Conservation (phyloP, 257 asterid genomes). For the Gardenia jasminoides region DNA sequence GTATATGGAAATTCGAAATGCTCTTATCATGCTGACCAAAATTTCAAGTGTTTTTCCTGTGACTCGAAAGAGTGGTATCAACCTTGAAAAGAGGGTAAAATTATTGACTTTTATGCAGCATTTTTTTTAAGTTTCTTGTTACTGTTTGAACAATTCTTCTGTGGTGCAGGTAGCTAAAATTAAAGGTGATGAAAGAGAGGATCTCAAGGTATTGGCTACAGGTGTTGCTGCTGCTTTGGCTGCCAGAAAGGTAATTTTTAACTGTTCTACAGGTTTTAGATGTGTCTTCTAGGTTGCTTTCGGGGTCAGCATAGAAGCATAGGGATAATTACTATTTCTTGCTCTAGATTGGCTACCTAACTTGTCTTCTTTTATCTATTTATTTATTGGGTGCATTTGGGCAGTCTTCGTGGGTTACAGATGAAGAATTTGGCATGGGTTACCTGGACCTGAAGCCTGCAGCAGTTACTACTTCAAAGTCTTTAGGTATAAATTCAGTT, state of each 20-base stretch:
- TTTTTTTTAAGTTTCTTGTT: conserved; percentile 6
- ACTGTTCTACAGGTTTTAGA: conserved; percentile 8
- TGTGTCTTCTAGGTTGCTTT: conserved; percentile 1
- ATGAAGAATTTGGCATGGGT: conserved; percentile 99
- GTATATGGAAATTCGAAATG: conserved; percentile 97
- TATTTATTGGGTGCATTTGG: conserved; percentile 17
- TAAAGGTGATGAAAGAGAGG: conserved; percentile 96
- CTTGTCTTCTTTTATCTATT: conserved; percentile 1
- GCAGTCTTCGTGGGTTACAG: conserved; percentile 97
- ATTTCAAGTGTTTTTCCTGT: conserved; percentile 90
- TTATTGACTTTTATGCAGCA: conserved; percentile 2
- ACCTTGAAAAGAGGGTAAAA: conserved; percentile 94
- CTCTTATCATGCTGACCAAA: conserved; percentile 86
- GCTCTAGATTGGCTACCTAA: conserved; percentile 18
- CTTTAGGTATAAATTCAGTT: conserved; percentile 49
- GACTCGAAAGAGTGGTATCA: conserved; percentile 96
- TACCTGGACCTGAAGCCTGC: conserved; percentile 81
- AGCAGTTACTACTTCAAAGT: conserved; percentile 58
- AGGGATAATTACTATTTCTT: conserved; percentile 1
- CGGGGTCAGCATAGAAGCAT: not conserved
- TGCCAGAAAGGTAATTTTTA: conserved; percentile 71
- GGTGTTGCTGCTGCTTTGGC: conserved; percentile 98
- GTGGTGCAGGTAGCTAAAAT: conserved; percentile 85
- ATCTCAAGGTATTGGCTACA: conserved; percentile 96
- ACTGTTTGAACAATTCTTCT: conserved; percentile 20